Evolutionary conservation across 352 stramenopile species (phyloP).

Genomic region (Globisporangium parvum): DNA sequence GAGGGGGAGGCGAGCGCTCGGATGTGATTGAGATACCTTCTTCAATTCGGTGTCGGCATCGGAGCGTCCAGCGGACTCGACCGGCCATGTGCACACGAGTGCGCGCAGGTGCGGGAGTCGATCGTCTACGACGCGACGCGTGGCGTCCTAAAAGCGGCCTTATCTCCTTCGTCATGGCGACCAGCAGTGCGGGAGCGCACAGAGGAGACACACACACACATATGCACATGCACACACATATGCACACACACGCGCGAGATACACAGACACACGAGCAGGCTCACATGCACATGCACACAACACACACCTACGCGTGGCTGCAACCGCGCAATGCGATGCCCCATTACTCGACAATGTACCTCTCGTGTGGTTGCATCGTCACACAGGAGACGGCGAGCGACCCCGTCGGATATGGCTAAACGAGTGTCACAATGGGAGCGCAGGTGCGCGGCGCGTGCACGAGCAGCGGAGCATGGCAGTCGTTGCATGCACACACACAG

Average conservation of each 20-base stretch:
- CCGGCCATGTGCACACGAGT: too few relatives aligned
- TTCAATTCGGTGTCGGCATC: conserved; percentile 13
- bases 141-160: conserved; percentile 26
- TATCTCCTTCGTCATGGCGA: conserved; percentile 24
- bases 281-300: too few relatives aligned
- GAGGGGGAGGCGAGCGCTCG: conserved; percentile 2
- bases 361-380: conserved; percentile 21
- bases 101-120: neutral
- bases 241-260: too few relatives aligned
- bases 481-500: too few relatives aligned
- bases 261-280: too few relatives aligned
- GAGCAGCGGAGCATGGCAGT: neutral
- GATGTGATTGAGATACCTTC: conserved; percentile 14
- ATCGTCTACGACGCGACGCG: neutral
- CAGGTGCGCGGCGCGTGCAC: neutral
- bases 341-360: conserved; percentile 8
- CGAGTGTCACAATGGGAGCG: conserved; percentile 13
- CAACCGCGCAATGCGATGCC: too few relatives aligned
- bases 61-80: conserved; percentile 9
- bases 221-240: too few relatives aligned
- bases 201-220: neutral
- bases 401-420: conserved; percentile 28
- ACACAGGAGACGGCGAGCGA: conserved; percentile 7
- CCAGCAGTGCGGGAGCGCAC: neutral
- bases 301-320: too few relatives aligned